Evolutionary conservation across 139 green algal genomes (phyloP).

Genomic region (Ettlia oleoabundans): DNA sequence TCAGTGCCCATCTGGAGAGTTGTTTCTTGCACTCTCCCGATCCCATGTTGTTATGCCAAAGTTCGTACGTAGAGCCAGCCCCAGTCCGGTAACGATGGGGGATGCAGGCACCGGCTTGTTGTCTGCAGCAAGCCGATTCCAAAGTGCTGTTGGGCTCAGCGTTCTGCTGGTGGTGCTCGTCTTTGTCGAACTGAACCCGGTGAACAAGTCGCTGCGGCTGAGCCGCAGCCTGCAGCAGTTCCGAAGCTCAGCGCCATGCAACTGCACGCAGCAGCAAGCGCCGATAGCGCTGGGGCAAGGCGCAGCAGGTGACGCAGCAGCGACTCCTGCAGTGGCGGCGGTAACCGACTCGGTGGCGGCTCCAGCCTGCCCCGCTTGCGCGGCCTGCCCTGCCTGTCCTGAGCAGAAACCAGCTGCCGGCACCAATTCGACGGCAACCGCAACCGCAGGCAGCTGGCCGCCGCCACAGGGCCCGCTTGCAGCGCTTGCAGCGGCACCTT

Average conservation of each 20-base stretch:
- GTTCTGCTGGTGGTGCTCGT: slow-evolving; percentile 7
- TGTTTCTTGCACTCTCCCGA: too few species aligned
- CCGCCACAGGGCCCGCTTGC: not conserved
- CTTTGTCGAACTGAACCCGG: not conserved
- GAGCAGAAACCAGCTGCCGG: not conserved
- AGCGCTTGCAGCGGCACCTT: not conserved
- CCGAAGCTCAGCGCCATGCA: not conserved
- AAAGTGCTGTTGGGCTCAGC: too few species aligned
- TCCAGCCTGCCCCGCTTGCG: not conserved
- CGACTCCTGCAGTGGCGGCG: too few species aligned
- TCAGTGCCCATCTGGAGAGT: too few species aligned
- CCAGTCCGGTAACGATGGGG: too few species aligned
- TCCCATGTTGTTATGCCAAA: too few species aligned
- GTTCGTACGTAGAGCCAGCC: too few species aligned
- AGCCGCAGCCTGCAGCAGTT: not conserved
- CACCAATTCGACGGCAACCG: too few species aligned
- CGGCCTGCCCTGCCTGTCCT: not conserved
- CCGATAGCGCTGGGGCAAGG: not conserved
- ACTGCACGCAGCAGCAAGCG: not conserved
- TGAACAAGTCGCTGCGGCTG: not conserved
- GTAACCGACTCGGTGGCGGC: too few species aligned
- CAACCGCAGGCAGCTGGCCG: not conserved
- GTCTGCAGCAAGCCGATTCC: too few species aligned
- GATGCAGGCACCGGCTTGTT: too few species aligned
- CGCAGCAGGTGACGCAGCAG: not conserved